Evolutionary conservation across 495 filamentous ascomycete genomes (phyloP), one percentile per base, ranked within the genome.

Genomic region (Lepidopterella palustris): DNA sequence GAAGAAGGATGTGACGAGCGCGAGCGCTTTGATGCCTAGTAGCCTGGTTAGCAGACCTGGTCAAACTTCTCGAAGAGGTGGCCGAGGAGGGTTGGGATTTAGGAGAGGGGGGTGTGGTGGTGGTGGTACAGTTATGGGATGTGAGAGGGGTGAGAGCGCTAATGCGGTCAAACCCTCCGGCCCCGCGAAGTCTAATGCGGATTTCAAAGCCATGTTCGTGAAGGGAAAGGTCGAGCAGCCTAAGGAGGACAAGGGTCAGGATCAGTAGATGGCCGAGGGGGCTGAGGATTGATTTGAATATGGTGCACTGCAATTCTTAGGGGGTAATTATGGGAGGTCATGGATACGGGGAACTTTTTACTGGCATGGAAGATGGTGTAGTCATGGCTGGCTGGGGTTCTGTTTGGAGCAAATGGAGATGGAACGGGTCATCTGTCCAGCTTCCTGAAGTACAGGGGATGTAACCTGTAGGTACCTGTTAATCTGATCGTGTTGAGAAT

Each of bases 121-220:
- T 42, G 60, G 53, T 45, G 63, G 42, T 1, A 21, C 51, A 31
- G 55, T 31, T 24, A 35, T 29, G 3, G 32, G 15, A 42, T 35
- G 20, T n/a, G 35, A 25, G 11, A 0, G 40, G 25, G 39, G 59
- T 53, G 58, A 65, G 53, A 24, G 11, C 3, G 24, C 4, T 2
- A 54, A 25, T 45, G 21, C 65, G 47, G 68, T 72, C 20, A 65
- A n/a, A 20, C 48, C 49, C 11, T 51, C 35, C 45, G 53, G 64
- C 53, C 53, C 51, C 23, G 68, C 53, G 57, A 92, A 91, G 80
- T 91, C 80, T 69, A 96, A 97, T 76, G 87, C 86, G 51, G 90
- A 95, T 75, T 96, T 96, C 74, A 88, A 85, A 67, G 82, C 81
- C 35, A 82, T 96, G 84, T 84, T 92, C 66, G 56, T 84, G 21